phyloP scores from a whole-genome alignment of 2,329 filamentous ascomycete species.

The Cordyceps javanica region DNA sequence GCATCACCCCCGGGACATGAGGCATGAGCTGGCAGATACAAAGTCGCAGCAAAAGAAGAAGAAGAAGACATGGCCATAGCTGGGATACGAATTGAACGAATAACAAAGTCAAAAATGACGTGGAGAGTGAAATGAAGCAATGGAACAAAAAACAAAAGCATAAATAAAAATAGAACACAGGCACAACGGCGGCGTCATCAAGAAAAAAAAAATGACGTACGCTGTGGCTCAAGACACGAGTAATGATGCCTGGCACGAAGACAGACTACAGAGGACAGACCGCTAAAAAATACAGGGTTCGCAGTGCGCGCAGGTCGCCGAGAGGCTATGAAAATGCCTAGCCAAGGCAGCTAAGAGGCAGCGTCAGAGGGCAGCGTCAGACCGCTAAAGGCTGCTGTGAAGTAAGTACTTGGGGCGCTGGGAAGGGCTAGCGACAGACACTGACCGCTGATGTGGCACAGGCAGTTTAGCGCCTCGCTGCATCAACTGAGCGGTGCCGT shows the following conservation, averaged over 20 bases:
- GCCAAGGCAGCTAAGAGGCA: too few relatives aligned
- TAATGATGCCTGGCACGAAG: not conserved
- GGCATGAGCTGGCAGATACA: not conserved
- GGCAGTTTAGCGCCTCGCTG: too few relatives aligned
- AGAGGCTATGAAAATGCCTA: too few relatives aligned
- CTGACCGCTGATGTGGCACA: too few relatives aligned
- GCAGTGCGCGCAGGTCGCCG: too few relatives aligned
- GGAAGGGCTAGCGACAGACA: too few relatives aligned
- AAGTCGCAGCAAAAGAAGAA: not conserved
- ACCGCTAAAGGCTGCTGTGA: too few relatives aligned
- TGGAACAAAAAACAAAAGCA: not conserved
- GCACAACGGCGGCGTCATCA: not conserved
- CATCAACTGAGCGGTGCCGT: too few relatives aligned
- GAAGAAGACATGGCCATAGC: not conserved
- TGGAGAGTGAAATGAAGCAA: not conserved
- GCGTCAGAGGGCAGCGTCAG: too few relatives aligned
- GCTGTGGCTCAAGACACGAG: not conserved
- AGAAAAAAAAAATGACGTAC: not conserved
- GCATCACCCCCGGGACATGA: constrained; percentile 1
- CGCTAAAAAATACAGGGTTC: not conserved
- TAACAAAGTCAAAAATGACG: not conserved
- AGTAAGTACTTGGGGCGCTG: too few relatives aligned
- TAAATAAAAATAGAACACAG: not conserved
- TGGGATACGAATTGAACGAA: not conserved
- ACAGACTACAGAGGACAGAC: not conserved